Evolutionary conservation across 331 rosid genomes (phyloP), one percentile per base, ranked within the genome.

Genomic region (Cydonia oblonga): DNA sequence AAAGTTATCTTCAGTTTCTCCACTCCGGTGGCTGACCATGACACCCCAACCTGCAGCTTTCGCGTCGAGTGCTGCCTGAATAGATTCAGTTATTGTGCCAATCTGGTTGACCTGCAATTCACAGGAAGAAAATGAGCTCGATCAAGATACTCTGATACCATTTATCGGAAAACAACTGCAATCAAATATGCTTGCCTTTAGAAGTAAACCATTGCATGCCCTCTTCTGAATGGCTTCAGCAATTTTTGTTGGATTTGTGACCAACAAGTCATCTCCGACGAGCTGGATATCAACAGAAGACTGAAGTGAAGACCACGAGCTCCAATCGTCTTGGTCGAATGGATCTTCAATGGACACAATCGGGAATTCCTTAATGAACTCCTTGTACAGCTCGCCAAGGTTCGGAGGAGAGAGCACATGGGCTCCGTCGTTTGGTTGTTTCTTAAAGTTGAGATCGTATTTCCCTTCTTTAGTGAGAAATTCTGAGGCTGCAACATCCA

Each of bases 41-140:
- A 95, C 97, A 63, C 99, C 97, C 99, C 97, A 95, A 74, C 99
- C 96, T 7, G 99, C 97, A n/a, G 97, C 96, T 79, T 95, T 95
- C 35, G 99, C 88, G 85, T 95, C 99, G 60, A 89, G 93, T 59
- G 99, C 99, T 78, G 99, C 99, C 77, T 72, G 92, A 84, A 95
- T 86, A 72, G 99, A 95, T 83, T 95, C 97, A 6, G 93, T 91
- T 32, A 95, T 92, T 2, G 99, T 84, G 71, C 99, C 99, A 42
- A 95, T 95, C 87, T 95, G 99, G 87, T 95, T 95, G 66, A 95
- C 99, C 99, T 95, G 90, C 82, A 78, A 61, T 38, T 68, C 30
- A 74, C 40, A 66, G 49, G 24, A 30, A 28, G 54, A 40, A 57
- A 40, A 24, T 10, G 26, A n/a, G 69, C 46, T 60, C 68, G 46